A percentile compares a stretch with the other conserved stretches of the same genome.
These are phyloP conservation scores for Pythium aristosporum DNA, from an alignment of 352 stramenopile species.

Conservation along the genomic window DNA sequence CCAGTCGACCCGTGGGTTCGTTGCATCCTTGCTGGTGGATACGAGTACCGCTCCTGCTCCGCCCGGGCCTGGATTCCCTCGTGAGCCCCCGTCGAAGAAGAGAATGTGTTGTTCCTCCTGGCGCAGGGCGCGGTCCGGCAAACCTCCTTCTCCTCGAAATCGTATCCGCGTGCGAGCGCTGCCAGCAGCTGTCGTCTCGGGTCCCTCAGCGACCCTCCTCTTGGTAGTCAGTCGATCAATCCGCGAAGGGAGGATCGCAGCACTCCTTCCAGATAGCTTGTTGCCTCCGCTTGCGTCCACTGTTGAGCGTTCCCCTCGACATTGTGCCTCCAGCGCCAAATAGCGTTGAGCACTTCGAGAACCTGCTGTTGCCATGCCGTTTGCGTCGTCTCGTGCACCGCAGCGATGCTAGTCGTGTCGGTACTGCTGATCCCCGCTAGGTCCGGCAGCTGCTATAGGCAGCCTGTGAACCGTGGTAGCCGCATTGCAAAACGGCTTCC, in stretches of 20 bases:
- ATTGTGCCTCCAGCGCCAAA: constrained; percentile 8
- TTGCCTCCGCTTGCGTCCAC: no score
- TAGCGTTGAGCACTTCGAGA: neutral
- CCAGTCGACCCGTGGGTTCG: neutral
- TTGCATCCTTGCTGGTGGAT: neutral
- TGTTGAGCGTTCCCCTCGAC: neutral
- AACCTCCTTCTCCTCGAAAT: no score
- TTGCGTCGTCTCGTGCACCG: neutral
- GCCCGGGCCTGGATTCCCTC: constrained; percentile 8
- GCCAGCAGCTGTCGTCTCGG: no score
- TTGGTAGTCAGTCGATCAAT: no score
- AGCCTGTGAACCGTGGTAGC: neutral
- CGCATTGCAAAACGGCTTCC: neutral
- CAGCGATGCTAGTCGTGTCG: no score
- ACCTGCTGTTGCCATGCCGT: constrained; percentile 8
- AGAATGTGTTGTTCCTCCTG: no score
- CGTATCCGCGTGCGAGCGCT: no score
- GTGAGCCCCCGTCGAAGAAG: constrained; percentile 14
- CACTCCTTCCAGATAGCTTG: no score
- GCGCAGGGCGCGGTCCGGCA: no score
- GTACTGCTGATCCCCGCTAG: no score
- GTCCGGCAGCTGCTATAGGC: neutral
- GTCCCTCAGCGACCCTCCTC: no score
- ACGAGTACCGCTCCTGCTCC: constrained; percentile 1
- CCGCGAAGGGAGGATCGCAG: no score